Evolutionary conservation across 1,284 basidiomycete genomes (phyloP), one percentile per base, ranked within the genome.

Genomic region (Vanrija sp.): DNA sequence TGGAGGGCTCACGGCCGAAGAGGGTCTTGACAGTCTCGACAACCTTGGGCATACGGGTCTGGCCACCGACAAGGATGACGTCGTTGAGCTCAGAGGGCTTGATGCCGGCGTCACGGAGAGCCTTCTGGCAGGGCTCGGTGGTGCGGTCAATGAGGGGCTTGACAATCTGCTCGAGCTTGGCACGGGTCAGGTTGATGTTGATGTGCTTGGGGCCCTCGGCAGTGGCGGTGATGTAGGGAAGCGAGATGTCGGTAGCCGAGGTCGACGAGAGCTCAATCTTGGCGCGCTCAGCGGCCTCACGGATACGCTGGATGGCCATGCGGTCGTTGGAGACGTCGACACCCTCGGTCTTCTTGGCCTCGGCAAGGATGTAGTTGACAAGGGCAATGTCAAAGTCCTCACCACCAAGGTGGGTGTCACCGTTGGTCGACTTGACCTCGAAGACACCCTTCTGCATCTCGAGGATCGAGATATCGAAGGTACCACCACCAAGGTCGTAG

Each of bases 361-460:
- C 89, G 60, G 83, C 81, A 52, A 97, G 79, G 71, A 98, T 83
- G 80, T 91, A 81, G 68, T 96, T 85, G 66, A 98, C 88, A 42
- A 98, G 85, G 46, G 86, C 80, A 65, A 96, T 88, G 73, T 98
- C 93, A 71, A 98, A 98, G 79, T 98, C 95, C 79, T 98, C 95
- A 76, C 95, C 95, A 79, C 95, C 95, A 59, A 98, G 85, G 77
- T 98, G 95, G 23, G 95, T 98, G 78, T 98, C 94, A 79, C 95
- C 95, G 75, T 97, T 97, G 63, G 95, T 98, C 1, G 95, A 97
- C 82, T 97, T 97, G 75, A 98, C 95, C 78, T 98, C 95, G 77
- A 98, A 98, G 23, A 98, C 93, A 68, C 95, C 95, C 80, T 96
- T 94, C 78, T 96, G 91, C 91, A 98, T 98, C 80, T 97, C 92